A percentile compares a stretch with the other conserved stretches of the same genome.
phyloP scores from a whole-genome alignment of 257 asterid species.

The Galeopsis tetrahit region DNA sequence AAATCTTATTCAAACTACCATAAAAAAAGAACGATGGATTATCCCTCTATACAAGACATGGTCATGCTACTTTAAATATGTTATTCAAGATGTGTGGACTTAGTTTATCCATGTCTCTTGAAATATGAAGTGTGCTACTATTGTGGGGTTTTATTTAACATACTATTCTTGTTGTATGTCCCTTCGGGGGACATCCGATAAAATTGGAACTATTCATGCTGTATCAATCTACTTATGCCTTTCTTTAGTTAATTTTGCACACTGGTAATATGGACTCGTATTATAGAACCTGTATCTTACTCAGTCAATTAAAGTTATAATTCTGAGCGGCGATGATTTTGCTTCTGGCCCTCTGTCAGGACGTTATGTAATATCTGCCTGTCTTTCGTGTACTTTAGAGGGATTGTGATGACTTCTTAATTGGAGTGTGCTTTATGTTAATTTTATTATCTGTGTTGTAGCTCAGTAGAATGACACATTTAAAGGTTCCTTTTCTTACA shows the following conservation, averaged over 20 bases:
- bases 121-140: background rate
- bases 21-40: background rate
- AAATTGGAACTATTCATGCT: background rate
- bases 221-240: background rate
- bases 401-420: background rate
- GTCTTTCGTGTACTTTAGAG: background rate
- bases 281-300: background rate
- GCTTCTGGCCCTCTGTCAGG: constrained; percentile 16
- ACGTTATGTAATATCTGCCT: constrained; percentile 8
- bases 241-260: background rate
- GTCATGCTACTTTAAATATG: background rate
- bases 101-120: background rate
- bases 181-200: no score
- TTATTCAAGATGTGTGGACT: background rate
- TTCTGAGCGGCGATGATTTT: background rate
- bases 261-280: background rate
- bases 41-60: background rate
- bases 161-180: background rate
- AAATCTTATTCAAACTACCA: background rate
- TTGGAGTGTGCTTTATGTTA: constrained; percentile 15
- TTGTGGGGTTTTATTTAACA: background rate
- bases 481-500: constrained; percentile 46
- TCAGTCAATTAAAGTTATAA: background rate
- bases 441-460: constrained; percentile 3
- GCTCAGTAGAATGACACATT: constrained; percentile 10